Percentiles rank a stretch among this genome's conserved stretches.
Evolutionary conservation across 2,329 filamentous ascomycete genomes (phyloP).

Genomic region (Waltergamsia citrina): DNA sequence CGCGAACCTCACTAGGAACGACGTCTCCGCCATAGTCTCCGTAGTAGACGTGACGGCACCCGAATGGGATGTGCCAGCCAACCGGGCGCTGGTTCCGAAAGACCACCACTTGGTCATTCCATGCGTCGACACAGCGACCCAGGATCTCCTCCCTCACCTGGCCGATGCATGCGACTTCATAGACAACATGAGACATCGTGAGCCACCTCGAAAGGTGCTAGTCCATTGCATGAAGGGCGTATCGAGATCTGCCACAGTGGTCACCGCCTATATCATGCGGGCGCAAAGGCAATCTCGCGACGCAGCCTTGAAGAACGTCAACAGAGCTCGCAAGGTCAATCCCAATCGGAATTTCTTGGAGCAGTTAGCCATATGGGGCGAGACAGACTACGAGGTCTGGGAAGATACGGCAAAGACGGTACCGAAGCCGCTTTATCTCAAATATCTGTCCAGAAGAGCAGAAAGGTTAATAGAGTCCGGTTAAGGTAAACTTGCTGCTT

Average conservation of each 20-base stretch:
- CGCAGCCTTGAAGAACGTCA: slow-evolving; percentile 10
- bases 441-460: too few species aligned
- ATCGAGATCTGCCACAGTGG: slow-evolving; percentile 19
- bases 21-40: slow-evolving; percentile 14
- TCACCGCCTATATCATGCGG: slow-evolving; percentile 22
- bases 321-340: slow-evolving; percentile 11
- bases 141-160: slow-evolving; percentile 12
- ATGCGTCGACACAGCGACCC: slow-evolving; percentile 13
- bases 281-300: slow-evolving; percentile 9
- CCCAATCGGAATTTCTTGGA: slow-evolving; percentile 19
- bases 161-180: slow-evolving; percentile 15
- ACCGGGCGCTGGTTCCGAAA: slow-evolving; percentile 11
- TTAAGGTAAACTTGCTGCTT: too few species aligned
- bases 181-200: slow-evolving; percentile 5
- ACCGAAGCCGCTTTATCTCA: slow-evolving; percentile 15
- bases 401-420: slow-evolving; percentile 11
- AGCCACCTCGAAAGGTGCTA: slow-evolving; percentile 11
- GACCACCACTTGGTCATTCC: slow-evolving; percentile 13
- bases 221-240: slow-evolving; percentile 22
- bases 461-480: too few species aligned
- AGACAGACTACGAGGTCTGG: slow-evolving; percentile 17
- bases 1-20: slow-evolving; percentile 3
- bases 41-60: slow-evolving; percentile 9
- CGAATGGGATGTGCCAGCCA: slow-evolving; percentile 10
- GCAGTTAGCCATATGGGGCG: slow-evolving; percentile 20